phyloP scores from a whole-genome alignment of 208 protist genomes.

The Strigomonas galati region DNA sequence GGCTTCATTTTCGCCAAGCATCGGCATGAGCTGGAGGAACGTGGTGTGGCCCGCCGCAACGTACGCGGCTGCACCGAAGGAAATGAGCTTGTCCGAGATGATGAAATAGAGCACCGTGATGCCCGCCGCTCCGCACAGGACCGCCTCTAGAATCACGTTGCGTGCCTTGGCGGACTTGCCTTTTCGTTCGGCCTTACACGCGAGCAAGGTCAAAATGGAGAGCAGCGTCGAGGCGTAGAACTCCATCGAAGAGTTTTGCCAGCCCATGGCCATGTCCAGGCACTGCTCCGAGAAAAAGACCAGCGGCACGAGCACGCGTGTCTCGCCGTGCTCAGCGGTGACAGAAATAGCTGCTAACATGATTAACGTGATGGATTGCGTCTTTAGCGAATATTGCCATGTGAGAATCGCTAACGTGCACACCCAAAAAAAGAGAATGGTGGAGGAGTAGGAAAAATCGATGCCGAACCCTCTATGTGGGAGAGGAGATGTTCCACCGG shows the following conservation, averaged over 20 bases:
- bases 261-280: slow-evolving; percentile 43
- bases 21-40: slow-evolving; percentile 45
- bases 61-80: slow-evolving; percentile 58
- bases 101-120: slow-evolving; percentile 52
- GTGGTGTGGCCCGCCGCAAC: slow-evolving; percentile 61
- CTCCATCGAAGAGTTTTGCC: slow-evolving; percentile 47
- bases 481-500: too few relatives aligned
- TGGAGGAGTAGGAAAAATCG: slow-evolving; percentile 84
- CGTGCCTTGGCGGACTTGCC: slow-evolving; percentile 31
- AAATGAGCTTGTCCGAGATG: slow-evolving; percentile 60
- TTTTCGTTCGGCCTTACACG: slow-evolving; percentile 25
- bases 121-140: slow-evolving; percentile 43
- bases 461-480: slow-evolving; percentile 9
- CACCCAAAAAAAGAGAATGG: slow-evolving; percentile 66
- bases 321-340: slow-evolving; percentile 69
- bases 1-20: slow-evolving; percentile 75
- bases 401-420: slow-evolving; percentile 47
- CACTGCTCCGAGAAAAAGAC: slow-evolving; percentile 75
- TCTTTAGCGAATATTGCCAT: slow-evolving; percentile 30
- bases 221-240: slow-evolving; percentile 83
- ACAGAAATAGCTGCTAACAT: slow-evolving; percentile 49
- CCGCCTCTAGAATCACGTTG: slow-evolving; percentile 33
- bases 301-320: slow-evolving; percentile 69
- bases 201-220: slow-evolving; percentile 66
- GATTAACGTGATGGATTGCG: slow-evolving; percentile 51